Evolutionary conservation across 257 asterid genomes (phyloP), one percentile per base, ranked within the genome.

Genomic region (Knoxia roxburghii): DNA sequence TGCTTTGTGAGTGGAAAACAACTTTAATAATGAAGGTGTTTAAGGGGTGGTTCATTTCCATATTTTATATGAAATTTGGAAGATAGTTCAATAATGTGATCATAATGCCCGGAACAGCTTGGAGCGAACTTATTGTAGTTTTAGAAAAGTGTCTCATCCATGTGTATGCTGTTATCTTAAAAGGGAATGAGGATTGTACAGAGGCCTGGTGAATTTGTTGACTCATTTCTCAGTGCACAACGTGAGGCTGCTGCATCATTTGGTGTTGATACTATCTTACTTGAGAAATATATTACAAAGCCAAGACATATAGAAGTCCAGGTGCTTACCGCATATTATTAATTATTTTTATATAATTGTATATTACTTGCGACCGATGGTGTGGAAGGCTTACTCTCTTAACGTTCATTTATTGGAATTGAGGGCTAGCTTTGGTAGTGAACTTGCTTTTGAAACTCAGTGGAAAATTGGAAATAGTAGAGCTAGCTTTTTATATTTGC

Each of bases 221-320:
- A 94, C 71, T 85, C 97, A 53, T 90, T 94, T 70, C 65, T 90
- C 81, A 95, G 96, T 67, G 99, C 99, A 62, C 96, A 94, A 79
- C 91, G 99, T 45, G 99, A 94, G 76, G 99, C 99, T 79, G 97
- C 99, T 71, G 97, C 99, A 74, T 90, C 99, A 68, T 94, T 94
- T 76, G 99, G 97, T 68, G 73, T 85, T 72, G 81, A 88, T 79
- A 81, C 95, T 30, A 91, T 94, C 79, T 74, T 94, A 80, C 85
- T 94, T 75, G 99, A 94, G 89, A 94, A 94, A 80, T 94, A 90
- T 80, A 94, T 94, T 68, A 88, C 93, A 62, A 90, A 81, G 73
- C 97, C 99, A 48, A 82, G 99, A 69, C 99, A 94, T 73, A 94
- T 94, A 66, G 99, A 94, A 88, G 99, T 94, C 78, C 99, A 94